These are phyloP conservation scores for Gleditsia sinensis DNA, from an alignment of 306 rosid species.

Conservation along the genomic window DNA sequence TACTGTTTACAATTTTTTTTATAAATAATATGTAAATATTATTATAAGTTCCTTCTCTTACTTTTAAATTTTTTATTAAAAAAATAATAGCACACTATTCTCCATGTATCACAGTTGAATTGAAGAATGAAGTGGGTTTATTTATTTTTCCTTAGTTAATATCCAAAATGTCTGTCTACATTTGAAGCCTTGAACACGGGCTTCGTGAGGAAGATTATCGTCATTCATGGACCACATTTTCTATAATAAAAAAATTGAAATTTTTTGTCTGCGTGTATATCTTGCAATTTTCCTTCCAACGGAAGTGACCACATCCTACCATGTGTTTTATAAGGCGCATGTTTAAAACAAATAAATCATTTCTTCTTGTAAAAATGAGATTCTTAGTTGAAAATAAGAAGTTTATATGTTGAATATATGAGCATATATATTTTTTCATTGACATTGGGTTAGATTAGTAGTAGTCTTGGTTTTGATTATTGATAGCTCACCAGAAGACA, in stretches of 20 bases:
- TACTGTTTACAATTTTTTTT: too few species aligned
- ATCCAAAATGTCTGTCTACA: neutral
- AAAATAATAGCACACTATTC: too few species aligned
- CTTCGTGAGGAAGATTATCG: neutral
- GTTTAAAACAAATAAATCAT: neutral
- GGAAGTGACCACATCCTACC: neutral
- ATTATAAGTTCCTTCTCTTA: too few species aligned
- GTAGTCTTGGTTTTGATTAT: constrained; percentile 10
- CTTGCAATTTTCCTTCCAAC: neutral
- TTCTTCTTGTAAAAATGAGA: neutral
- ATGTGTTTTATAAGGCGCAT: neutral
- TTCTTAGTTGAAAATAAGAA: neutral
- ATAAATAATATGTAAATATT: too few species aligned
- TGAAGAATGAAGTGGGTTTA: too few species aligned
- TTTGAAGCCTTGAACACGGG: neutral
- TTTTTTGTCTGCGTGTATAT: neutral
- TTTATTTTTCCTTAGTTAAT: neutral
- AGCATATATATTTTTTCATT: neutral
- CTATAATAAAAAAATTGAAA: neutral
- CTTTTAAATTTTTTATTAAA: too few species aligned
- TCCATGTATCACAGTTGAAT: too few species aligned
- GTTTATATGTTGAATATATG: neutral
- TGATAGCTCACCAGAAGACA: constrained; percentile 5
- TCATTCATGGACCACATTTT: neutral
- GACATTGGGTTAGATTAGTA: neutral